Percentiles rank a stretch among this genome's conserved stretches.
Conservation (phyloP, 2,329 filamentous ascomycete genomes). For the Colletotrichum cuscutae region DNA sequence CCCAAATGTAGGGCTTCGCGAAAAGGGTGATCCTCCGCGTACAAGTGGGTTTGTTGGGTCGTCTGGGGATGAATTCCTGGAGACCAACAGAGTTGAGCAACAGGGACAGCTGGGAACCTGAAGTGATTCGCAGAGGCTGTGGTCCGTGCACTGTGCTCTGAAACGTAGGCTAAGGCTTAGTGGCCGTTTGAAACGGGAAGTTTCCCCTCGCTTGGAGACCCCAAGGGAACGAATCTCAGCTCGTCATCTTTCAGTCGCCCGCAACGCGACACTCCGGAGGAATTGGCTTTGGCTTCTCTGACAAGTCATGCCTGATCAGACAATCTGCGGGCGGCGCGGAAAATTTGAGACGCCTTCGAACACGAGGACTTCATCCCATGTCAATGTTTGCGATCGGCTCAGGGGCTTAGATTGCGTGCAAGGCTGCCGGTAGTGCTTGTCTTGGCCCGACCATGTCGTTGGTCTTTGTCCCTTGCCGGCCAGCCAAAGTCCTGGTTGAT, state of each 20-base stretch:
- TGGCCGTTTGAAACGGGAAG: conserved; percentile 22
- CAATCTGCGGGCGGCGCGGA: conserved; percentile 23
- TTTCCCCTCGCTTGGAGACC: conserved; percentile 5
- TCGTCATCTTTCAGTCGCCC: not conserved
- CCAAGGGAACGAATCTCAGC: not conserved
- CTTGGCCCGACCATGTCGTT: not conserved
- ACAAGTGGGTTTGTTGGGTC: conserved; percentile 8
- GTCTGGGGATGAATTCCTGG: not conserved
- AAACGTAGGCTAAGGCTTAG: conserved; percentile 20
- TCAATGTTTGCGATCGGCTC: conserved; percentile 10
- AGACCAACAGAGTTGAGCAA: not conserved
- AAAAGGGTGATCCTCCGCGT: not conserved
- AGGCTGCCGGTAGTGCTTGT: not conserved
- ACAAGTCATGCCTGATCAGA: not conserved
- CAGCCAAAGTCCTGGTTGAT: not conserved
- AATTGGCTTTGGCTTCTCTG: conserved; percentile 1
- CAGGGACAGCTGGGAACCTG: not conserved
- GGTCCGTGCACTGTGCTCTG: conserved; percentile 16
- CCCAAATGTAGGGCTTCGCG: not conserved
- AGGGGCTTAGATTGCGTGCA: not conserved
- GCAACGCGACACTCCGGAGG: not conserved
- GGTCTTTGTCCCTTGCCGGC: too few relatives aligned
- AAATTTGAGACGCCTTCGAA: conserved; percentile 15
- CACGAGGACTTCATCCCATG: conserved; percentile 19
- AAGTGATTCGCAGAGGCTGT: conserved; percentile 14